phyloP scores from a whole-genome alignment of 305 asterid genomes.

The Fraxinus platypoda region DNA sequence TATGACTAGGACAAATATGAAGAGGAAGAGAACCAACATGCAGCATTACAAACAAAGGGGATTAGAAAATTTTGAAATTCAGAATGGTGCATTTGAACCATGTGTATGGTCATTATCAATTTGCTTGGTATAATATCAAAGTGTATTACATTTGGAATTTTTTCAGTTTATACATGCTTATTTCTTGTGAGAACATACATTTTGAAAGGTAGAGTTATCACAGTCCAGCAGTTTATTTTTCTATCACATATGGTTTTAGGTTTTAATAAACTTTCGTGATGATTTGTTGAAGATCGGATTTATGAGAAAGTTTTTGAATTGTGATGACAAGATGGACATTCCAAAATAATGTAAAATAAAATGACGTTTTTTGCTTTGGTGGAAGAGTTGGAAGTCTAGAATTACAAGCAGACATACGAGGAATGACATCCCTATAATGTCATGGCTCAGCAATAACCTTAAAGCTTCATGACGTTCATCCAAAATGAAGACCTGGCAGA shows the following conservation, averaged over 20 bases:
- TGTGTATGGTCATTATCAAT: neutral
- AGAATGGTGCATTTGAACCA: neutral
- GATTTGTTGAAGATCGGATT: neutral
- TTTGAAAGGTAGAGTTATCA: neutral
- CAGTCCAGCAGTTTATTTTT: neutral
- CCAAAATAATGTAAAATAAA: neutral
- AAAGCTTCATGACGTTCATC: neutral
- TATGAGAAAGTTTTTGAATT: neutral
- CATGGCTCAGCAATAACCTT: neutral
- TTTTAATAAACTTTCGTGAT: neutral
- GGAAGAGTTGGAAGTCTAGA: neutral
- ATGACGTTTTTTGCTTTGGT: neutral
- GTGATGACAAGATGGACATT: neutral
- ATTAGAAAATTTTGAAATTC: neutral
- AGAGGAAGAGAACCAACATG: neutral
- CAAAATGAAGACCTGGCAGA: neutral
- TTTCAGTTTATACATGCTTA: neutral
- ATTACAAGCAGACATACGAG: neutral
- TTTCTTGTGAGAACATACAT: neutral
- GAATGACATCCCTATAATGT: neutral
- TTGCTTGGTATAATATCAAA: neutral
- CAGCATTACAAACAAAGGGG: neutral
- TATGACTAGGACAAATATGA: neutral
- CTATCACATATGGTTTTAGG: neutral
- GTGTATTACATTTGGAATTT: neutral